Evolutionary conservation across 2,329 filamentous ascomycete species (phyloP).

Genomic region (Geoglossum cookeanum): DNA sequence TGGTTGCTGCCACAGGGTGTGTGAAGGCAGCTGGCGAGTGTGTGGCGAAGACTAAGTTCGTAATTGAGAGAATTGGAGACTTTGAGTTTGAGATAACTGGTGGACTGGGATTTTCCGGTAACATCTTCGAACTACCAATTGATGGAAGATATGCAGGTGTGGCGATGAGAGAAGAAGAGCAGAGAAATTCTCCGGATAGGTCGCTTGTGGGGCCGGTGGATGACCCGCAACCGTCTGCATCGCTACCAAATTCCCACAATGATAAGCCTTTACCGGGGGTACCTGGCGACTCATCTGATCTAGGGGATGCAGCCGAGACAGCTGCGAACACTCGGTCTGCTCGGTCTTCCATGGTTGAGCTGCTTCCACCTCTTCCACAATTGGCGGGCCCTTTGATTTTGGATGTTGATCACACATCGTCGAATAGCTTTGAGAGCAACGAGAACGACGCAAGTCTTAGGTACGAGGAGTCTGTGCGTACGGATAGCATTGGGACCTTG

Average conservation of each 20-base stretch:
- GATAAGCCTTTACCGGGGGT: background rate
- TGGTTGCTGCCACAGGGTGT: conserved; percentile 66
- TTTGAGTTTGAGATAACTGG: conserved; percentile 52
- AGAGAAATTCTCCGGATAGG: background rate
- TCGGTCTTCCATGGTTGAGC: conserved; percentile 14
- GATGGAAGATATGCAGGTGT: conserved; percentile 11
- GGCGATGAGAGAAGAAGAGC: background rate
- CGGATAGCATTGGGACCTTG: conserved; percentile 54
- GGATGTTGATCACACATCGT: conserved; percentile 17
- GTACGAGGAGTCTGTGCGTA: conserved; percentile 26
- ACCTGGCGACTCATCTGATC: conserved; percentile 18
- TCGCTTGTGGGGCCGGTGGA: background rate
- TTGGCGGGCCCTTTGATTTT: conserved; percentile 16
- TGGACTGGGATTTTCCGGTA: conserved; percentile 29
- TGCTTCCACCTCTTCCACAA: conserved; percentile 14
- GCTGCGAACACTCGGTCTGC: conserved; percentile 13
- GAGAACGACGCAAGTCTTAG: conserved; percentile 18
- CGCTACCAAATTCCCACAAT: background rate
- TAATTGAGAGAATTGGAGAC: conserved; percentile 77
- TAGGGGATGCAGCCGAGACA: background rate
- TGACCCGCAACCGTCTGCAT: background rate
- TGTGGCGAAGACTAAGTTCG: conserved; percentile 64
- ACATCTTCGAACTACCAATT: conserved; percentile 7
- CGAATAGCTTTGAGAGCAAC: conserved; percentile 5
- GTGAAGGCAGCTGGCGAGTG: conserved; percentile 84